phyloP scores from a whole-genome alignment of 306 rosid genomes.

The Biancaea sappan region DNA sequence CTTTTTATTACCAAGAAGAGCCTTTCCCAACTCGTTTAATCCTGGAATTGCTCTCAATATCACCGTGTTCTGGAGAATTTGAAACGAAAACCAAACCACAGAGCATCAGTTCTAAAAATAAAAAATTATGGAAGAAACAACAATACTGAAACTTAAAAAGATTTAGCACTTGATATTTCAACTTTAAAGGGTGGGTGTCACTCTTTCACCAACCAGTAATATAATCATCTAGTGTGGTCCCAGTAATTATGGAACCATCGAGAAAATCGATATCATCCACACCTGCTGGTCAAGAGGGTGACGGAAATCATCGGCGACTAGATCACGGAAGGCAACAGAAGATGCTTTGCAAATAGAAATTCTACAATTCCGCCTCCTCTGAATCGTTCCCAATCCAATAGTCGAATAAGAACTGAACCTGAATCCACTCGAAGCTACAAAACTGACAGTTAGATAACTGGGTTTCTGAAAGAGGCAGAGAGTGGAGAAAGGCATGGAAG shows the following conservation, averaged over 20 bases:
- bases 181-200: neutral
- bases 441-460: constrained; percentile 31
- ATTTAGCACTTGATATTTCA: neutral
- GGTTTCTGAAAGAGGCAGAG: constrained; percentile 50
- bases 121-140: constrained; percentile 2
- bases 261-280: neutral
- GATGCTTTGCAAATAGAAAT: constrained; percentile 56
- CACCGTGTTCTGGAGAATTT: constrained; percentile 72
- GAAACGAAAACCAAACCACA: constrained; percentile 9
- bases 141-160: neutral
- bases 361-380: constrained; percentile 30
- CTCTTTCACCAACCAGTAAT: neutral
- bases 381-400: constrained; percentile 29
- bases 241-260: neutral
- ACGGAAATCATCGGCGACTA: constrained; percentile 95
- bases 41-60: constrained; percentile 95
- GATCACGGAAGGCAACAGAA: constrained; percentile 66
- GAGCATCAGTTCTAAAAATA: neutral
- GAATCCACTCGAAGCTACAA: constrained; percentile 35
- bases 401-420: constrained; percentile 29
- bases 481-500: constrained; percentile 60
- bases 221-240: neutral
- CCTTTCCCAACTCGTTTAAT: constrained; percentile 73
- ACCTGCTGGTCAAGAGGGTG: constrained; percentile 96
- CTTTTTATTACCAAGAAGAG: constrained; percentile 62